Base-by-base conservation (phyloP, 1,284 basidiomycete species). In the Veloporphyrellus conicus region DNA sequence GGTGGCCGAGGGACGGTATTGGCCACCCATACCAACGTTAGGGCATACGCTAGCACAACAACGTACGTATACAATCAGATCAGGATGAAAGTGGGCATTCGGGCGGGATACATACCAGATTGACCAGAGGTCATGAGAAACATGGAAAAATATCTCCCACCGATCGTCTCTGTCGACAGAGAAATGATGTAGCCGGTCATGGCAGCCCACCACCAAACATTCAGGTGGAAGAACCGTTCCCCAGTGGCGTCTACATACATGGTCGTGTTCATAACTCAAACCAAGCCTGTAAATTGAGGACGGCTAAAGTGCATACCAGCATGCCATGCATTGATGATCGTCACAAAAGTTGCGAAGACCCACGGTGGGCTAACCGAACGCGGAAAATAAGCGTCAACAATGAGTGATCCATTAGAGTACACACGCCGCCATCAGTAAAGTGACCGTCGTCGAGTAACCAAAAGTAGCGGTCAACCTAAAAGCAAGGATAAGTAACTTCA, bases 161-260 rank as follows among this genome's bases (percentile, higher is more conserved):
- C 75, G 6, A 72, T 71, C 6, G 68, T 70, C 66, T 74, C 73
- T 0, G 83, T 84, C 2, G 73, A 74, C 18, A 82, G 62, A 6
- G 75, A 77, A 48, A 86, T 82, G 52, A 85, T 78, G 55, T 78
- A 86, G 0, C 79, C 84, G 8, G 83, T 33, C 6, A 84, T 77
- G 39, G 76, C 75, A 6, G 68, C 73, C 78, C 78, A 81, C 76
- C 75, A 81, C 66, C 75, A 77, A 6, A 60, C 70, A 9, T 75
- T 67, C 38, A 82, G 76, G 61, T 88, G 85, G 71, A 82, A 82
- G 67, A 79, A 87, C 2, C 81, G 74, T 62, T 84, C 82, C 0
- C 82, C 82, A 6, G 79, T 79, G 39, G 69, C 67, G 54, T 83
- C 80, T 79, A 37, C 10, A 12, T 42, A 3, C 5, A 33, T 15